Conservation (phyloP, 345 rosid genomes). For the Euphorbia tirucalli region DNA sequence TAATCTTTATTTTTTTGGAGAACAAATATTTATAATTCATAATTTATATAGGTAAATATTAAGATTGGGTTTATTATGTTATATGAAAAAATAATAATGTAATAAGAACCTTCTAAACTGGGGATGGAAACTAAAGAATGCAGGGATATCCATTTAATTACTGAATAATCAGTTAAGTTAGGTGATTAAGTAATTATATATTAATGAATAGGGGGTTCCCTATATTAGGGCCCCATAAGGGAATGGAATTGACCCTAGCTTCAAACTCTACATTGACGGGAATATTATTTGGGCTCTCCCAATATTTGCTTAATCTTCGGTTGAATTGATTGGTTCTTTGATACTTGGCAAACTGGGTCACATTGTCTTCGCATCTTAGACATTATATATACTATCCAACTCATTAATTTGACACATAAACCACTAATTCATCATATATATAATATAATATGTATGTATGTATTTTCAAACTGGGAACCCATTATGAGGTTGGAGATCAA, state of each 20-base stretch:
- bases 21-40: too few species aligned
- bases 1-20: too few species aligned
- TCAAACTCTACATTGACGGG: too few species aligned
- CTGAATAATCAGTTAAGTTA: neutral
- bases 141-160: too few species aligned
- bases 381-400: neutral
- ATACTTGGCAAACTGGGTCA: neutral
- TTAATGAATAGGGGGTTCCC: neutral
- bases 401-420: neutral
- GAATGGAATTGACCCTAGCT: neutral
- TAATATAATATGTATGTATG: neutral
- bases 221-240: conserved; percentile 11
- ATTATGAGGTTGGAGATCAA: neutral
- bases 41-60: too few species aligned
- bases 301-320: neutral
- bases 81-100: too few species aligned
- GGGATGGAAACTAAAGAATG: too few species aligned
- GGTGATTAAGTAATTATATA: neutral
- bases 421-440: neutral
- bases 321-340: conserved; percentile 5
- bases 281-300: neutral
- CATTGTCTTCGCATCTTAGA: neutral
- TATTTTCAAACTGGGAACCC: neutral
- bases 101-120: too few species aligned
- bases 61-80: too few species aligned